These are phyloP conservation scores for Trichoderma koningiopsis DNA, from an alignment of 2,329 filamentous ascomycete species.

Conservation along the genomic window DNA sequence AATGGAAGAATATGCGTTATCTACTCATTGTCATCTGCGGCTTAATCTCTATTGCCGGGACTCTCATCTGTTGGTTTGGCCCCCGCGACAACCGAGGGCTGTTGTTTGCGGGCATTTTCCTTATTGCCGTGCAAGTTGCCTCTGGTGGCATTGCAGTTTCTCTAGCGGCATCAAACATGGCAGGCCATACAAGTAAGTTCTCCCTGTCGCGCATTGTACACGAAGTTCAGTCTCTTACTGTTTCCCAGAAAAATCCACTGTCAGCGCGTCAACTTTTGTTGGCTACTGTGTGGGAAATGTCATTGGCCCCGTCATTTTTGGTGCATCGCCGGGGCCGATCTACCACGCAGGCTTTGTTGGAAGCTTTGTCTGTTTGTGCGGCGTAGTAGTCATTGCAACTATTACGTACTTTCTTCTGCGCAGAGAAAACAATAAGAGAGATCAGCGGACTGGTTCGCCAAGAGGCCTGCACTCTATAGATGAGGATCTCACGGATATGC, in stretches of 20 bases:
- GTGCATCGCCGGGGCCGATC: background rate
- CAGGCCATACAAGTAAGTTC: slow-evolving; percentile 4
- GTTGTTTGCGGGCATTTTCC: slow-evolving; percentile 3
- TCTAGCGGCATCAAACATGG: slow-evolving; percentile 9
- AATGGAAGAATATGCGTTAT: slow-evolving; percentile 6
- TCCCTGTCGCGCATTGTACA: background rate
- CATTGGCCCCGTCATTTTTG: background rate
- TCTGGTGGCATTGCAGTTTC: slow-evolving; percentile 11
- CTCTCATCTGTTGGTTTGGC: slow-evolving; percentile 8
- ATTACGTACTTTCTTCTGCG: background rate
- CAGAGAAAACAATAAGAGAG: slow-evolving; percentile 1
- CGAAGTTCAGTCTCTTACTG: background rate
- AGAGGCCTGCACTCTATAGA: background rate
- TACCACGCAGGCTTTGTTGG: slow-evolving; percentile 2
- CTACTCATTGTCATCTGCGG: background rate
- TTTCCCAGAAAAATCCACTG: background rate
- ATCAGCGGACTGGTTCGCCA: background rate
- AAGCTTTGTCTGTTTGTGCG: slow-evolving; percentile 7
- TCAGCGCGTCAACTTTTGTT: slow-evolving; percentile 11
- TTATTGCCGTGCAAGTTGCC: slow-evolving; percentile 6
- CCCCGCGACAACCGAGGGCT: background rate
- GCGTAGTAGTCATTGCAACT: background rate
- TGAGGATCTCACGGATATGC: slow-evolving; percentile 7
- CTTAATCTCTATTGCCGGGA: background rate
- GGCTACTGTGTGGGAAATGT: slow-evolving; percentile 12